Percentiles rank a stretch among this genome's conserved stretches.
phyloP scores from a whole-genome alignment of 805 yeast genomes.

The Myxozyma geophila region DNA sequence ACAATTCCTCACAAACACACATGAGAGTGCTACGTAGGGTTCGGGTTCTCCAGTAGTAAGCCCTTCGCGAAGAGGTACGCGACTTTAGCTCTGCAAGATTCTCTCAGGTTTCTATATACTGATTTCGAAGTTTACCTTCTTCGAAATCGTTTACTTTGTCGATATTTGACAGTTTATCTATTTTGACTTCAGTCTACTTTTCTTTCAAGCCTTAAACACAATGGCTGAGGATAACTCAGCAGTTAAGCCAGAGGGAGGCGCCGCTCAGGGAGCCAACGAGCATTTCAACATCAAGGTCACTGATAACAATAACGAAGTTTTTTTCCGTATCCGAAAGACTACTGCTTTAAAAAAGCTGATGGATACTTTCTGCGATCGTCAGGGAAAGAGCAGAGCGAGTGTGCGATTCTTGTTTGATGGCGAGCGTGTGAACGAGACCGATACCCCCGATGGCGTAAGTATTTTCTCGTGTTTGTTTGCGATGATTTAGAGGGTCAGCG shows the following conservation, averaged over 20 bases:
- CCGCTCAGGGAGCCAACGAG: slow-evolving; percentile 47
- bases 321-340: slow-evolving; percentile 89
- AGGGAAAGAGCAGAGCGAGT: slow-evolving; percentile 82
- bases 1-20: too few relatives aligned
- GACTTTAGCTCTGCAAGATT: background rate
- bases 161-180: background rate
- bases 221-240: slow-evolving; percentile 39
- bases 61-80: background rate
- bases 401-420: slow-evolving; percentile 93
- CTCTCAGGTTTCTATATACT: background rate
- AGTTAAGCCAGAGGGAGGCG: slow-evolving; percentile 59
- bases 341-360: slow-evolving; percentile 92
- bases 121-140: background rate
- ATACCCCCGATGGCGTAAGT: slow-evolving; percentile 79
- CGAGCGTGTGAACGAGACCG: slow-evolving; percentile 80
- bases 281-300: slow-evolving; percentile 93
- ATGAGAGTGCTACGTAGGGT: background rate
- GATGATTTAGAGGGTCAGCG: background rate
- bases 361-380: slow-evolving; percentile 98
- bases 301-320: slow-evolving; percentile 91
- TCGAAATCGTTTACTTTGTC: background rate
- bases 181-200: background rate
- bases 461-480: background rate
- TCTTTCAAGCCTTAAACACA: background rate
- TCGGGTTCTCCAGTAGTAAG: background rate